A percentile compares a stretch with the other conserved stretches of the same genome.
Conservation (phyloP, 148 eudicot species). For the Bassia scoparia region DNA sequence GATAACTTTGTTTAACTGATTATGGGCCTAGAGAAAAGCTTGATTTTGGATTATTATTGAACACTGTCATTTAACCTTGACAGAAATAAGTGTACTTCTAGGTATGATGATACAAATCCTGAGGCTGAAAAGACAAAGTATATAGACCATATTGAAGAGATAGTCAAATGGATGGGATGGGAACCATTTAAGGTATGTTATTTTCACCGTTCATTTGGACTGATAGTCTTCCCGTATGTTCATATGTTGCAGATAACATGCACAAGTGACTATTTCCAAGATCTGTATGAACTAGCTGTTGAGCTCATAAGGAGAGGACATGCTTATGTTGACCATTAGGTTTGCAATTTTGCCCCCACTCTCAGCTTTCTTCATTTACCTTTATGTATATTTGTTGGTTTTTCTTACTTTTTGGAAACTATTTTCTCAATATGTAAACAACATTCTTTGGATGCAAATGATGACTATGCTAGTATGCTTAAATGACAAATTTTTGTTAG, state of each 20-base stretch:
- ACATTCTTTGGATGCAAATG: no score
- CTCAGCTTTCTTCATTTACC: not conserved
- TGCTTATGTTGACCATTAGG: slow-evolving; percentile 98
- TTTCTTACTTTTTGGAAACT: not conserved
- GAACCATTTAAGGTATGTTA: slow-evolving; percentile 72
- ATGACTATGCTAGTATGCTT: not conserved
- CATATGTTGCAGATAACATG: slow-evolving; percentile 64
- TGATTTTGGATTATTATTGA: not conserved
- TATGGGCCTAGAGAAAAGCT: not conserved
- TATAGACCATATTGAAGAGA: slow-evolving; percentile 47
- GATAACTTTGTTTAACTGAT: not conserved
- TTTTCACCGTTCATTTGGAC: not conserved
- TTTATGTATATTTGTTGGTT: not conserved
- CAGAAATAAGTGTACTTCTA: slow-evolving; percentile 15
- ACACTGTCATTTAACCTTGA: not conserved
- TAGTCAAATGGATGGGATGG: slow-evolving; percentile 96
- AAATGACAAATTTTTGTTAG: not conserved
- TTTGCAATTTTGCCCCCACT: slow-evolving; percentile 17
- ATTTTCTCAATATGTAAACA: no score
- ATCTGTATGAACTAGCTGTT: slow-evolving; percentile 85
- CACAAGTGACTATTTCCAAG: slow-evolving; percentile 90
- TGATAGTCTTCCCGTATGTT: not conserved
- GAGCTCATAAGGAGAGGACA: slow-evolving; percentile 78
- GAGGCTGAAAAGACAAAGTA: slow-evolving; percentile 92
- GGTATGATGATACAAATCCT: slow-evolving; percentile 97